A percentile compares a stretch with the other conserved stretches of the same genome.
Conservation (phyloP, 1,139 yeast genomes). For the Saccharomyces hybrid region DNA sequence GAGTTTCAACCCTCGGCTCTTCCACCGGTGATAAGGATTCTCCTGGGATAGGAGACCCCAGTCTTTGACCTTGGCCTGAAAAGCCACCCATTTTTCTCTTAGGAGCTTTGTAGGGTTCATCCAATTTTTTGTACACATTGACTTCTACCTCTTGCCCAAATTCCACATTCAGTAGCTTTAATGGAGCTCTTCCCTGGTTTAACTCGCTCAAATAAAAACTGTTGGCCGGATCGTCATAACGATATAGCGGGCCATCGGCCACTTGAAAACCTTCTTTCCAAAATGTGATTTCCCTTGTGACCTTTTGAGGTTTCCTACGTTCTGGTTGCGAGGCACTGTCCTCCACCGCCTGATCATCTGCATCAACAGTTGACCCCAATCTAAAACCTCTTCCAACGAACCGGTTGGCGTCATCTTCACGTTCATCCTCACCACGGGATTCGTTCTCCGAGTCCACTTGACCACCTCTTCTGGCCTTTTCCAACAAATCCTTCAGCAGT, state of each 20-base stretch:
- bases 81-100: constrained; percentile 65
- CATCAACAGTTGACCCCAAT: constrained; percentile 47
- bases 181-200: constrained; percentile 90
- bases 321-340: constrained; percentile 26
- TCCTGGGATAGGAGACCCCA: constrained; percentile 87
- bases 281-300: constrained; percentile 71
- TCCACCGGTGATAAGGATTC: constrained; percentile 32
- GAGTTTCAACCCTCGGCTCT: constrained; percentile 6
- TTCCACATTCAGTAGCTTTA: constrained; percentile 70
- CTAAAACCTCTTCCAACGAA: constrained; percentile 73
- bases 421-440: constrained; percentile 33
- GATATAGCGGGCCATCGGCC: constrained; percentile 77
- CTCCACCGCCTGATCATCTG: constrained; percentile 36
- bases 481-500: constrained; percentile 50
- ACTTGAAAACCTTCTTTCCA: constrained; percentile 97
- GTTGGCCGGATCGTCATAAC: constrained; percentile 89
- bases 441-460: constrained; percentile 30
- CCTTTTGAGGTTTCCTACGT: constrained; percentile 34
- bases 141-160: constrained; percentile 97
- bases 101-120: constrained; percentile 75
- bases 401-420: constrained; percentile 13
- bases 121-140: constrained; percentile 68
- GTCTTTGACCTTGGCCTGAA: constrained; percentile 74
- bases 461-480: constrained; percentile 49
- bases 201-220: constrained; percentile 68